These are phyloP conservation scores for Microbotryum saponariae DNA, from an alignment of 1,284 basidiomycete genomes.

Conservation along the genomic window DNA sequence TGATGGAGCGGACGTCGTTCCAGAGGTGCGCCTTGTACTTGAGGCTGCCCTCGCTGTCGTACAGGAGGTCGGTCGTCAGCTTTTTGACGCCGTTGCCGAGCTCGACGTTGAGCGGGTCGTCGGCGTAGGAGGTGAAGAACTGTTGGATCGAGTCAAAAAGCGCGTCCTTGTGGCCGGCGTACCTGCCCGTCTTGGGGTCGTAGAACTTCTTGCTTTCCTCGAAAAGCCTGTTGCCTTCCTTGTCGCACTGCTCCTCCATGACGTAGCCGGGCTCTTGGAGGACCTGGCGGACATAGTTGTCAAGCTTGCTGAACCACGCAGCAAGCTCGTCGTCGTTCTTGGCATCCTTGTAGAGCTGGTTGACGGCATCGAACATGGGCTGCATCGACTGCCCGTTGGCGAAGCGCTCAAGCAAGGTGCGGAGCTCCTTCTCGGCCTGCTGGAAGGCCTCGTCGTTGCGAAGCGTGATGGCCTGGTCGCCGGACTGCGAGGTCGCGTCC, in stretches of 20 bases:
- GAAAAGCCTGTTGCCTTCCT: slow-evolving; percentile 54
- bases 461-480: slow-evolving; percentile 44
- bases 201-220: slow-evolving; percentile 64
- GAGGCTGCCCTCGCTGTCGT: slow-evolving; percentile 67
- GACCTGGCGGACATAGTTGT: slow-evolving; percentile 49
- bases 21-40: slow-evolving; percentile 81
- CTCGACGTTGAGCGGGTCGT: slow-evolving; percentile 72
- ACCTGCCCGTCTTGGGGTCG: slow-evolving; percentile 80
- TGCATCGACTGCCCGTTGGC: slow-evolving; percentile 64
- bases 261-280: slow-evolving; percentile 84
- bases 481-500: slow-evolving; percentile 41
- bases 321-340: slow-evolving; percentile 65
- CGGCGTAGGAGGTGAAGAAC: slow-evolving; percentile 75
- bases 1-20: slow-evolving; percentile 72
- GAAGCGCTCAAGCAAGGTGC: slow-evolving; percentile 81
- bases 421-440: slow-evolving; percentile 58
- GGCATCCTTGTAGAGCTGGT: slow-evolving; percentile 67
- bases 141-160: slow-evolving; percentile 61
- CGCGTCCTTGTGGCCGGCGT: slow-evolving; percentile 71
- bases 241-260: slow-evolving; percentile 59
- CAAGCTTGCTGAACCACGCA: slow-evolving; percentile 64
- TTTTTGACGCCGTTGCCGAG: slow-evolving; percentile 41
- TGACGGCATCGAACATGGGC: slow-evolving; percentile 61
- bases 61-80: slow-evolving; percentile 71
- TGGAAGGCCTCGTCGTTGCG: slow-evolving; percentile 53